phyloP scores from a whole-genome alignment of 805 yeast species.

The Myxozyma neotropica region DNA sequence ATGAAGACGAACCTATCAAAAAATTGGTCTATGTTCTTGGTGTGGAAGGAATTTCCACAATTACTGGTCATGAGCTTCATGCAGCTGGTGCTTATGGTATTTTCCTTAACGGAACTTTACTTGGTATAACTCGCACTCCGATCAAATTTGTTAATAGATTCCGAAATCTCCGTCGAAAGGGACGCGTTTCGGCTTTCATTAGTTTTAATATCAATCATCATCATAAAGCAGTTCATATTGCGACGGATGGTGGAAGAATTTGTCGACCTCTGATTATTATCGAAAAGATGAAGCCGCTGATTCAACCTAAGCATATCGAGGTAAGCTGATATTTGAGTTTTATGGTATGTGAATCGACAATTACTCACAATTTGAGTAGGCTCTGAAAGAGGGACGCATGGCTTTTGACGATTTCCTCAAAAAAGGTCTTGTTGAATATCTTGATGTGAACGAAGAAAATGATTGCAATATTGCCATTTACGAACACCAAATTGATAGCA shows the following conservation, averaged over 20 bases:
- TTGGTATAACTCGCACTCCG: slow-evolving; percentile 88
- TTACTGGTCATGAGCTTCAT: slow-evolving; percentile 84
- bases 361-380: slow-evolving; percentile 26
- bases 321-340: neutral
- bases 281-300: slow-evolving; percentile 68
- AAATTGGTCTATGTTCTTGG: slow-evolving; percentile 80
- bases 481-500: slow-evolving; percentile 59
- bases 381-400: slow-evolving; percentile 68
- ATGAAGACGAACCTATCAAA: slow-evolving; percentile 87
- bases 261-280: slow-evolving; percentile 95
- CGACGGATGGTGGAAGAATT: slow-evolving; percentile 98
- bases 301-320: slow-evolving; percentile 67
- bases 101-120: slow-evolving; percentile 88
- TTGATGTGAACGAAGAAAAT: slow-evolving; percentile 97
- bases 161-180: slow-evolving; percentile 78
- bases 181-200: slow-evolving; percentile 84
- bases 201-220: slow-evolving; percentile 88
- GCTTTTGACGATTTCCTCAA: slow-evolving; percentile 87
- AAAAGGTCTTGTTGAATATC: slow-evolving; percentile 87
- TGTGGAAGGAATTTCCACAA: slow-evolving; percentile 78
- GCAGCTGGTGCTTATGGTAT: slow-evolving; percentile 78
- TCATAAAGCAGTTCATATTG: slow-evolving; percentile 92
- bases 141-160: slow-evolving; percentile 76
- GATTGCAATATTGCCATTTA: slow-evolving; percentile 90
- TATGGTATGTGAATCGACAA: no score